Evolutionary conservation across 1,139 yeast species (phyloP), one percentile per base, ranked within the genome.

Genomic region (Groenewaldozyma sp.): DNA sequence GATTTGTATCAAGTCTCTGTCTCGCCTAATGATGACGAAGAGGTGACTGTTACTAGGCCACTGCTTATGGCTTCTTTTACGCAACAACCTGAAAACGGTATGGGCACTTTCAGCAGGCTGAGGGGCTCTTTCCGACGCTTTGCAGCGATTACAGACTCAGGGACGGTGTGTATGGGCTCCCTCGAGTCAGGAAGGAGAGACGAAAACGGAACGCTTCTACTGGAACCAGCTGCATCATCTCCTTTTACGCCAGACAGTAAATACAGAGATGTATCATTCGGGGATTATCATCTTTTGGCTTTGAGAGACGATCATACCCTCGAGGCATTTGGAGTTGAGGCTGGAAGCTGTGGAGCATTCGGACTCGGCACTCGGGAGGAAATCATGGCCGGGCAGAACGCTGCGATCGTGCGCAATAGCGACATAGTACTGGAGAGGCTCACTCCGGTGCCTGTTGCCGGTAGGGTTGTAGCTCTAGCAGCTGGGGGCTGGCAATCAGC

Each of bases 401-500:
- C 67, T 18, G 46, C 52, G 5, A 60, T 59, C 13, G 56, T 55
- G 4, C 53, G 62, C 6, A n/a, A n/a, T n/a, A 58, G 59, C n/a
- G 74, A 71, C 4, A 52, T 64, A 36, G 58, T 63, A 14, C 73
- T 76, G 0, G 39, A 39, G 1, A 62, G 52, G 28, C 88, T 88
- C 0, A 58, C 65, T 0, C 54, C 52, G 28, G 66, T 77, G 16
- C 52, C 56, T 3, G 45, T 48, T 4, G 56, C 56, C 2, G 76
- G 75, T 0, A 63, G 68, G 10, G 72, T 66, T 53, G 46, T 71
- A 13, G 73, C 74, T 1, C 68, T 78, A 36, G 70, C 82, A 1
- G 82, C 86, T 10, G 75, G 78, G n/a, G 94, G 94, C 1, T 82
- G 91, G 93, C 93, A 82, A 43, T 75, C 86, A 1, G 77, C 78